Conservation (phyloP, 441 rosid species). For the Hura crepitans region DNA sequence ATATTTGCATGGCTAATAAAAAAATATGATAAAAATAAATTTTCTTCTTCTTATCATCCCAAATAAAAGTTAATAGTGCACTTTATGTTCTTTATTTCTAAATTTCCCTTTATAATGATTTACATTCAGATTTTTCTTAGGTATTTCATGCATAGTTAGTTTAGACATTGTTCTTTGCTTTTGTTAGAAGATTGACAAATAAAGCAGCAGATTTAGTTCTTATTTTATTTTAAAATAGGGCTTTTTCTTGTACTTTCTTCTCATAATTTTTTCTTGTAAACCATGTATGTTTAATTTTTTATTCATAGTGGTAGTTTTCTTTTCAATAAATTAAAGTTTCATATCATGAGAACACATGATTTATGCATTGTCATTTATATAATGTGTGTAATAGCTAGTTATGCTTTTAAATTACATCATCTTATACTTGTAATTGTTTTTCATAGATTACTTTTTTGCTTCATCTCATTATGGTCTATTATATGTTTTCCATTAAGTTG, state of each 20-base stretch:
- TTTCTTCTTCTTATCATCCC: neutral
- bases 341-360: too few relatives aligned
- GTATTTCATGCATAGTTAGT: neutral
- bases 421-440: neutral
- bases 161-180: too few relatives aligned
- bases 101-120: neutral
- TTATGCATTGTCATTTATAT: too few relatives aligned
- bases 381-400: neutral
- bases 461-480: constrained; percentile 1
- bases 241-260: too few relatives aligned
- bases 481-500: constrained; percentile 57
- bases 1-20: neutral
- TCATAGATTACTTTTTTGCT: neutral
- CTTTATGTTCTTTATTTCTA: neutral
- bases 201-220: too few relatives aligned
- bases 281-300: too few relatives aligned
- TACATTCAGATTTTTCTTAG: too few relatives aligned
- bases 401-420: neutral
- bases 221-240: too few relatives aligned
- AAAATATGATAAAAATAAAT: neutral
- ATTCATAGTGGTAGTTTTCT: too few relatives aligned
- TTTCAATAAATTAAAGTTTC: too few relatives aligned
- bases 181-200: too few relatives aligned
- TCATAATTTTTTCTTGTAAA: too few relatives aligned
- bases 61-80: neutral